These are phyloP conservation scores for Toxoplasma gondii DNA, from an alignment of 169 alveolate species.

Conservation along the genomic window DNA sequence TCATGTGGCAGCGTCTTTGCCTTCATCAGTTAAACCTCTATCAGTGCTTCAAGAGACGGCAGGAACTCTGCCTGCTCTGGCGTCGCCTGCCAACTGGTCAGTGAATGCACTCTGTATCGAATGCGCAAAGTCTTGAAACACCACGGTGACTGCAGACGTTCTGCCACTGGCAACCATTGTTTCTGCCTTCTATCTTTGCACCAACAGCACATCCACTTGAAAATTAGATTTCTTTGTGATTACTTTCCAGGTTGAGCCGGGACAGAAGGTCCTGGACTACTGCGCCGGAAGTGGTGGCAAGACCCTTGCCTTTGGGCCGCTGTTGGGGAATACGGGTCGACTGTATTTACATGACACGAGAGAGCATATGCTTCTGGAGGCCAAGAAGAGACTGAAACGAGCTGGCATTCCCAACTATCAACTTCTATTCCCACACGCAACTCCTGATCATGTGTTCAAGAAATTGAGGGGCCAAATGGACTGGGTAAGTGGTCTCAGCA, in stretches of 20 bases:
- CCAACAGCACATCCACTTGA: background rate
- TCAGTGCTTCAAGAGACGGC: too few species aligned
- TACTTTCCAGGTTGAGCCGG: constrained; percentile 87
- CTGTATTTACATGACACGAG: constrained; percentile 91
- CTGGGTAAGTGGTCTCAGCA: constrained; percentile 80
- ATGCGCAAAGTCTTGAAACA: too few species aligned
- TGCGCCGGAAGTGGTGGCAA: constrained; percentile 97
- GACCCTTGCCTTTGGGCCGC: constrained; percentile 90
- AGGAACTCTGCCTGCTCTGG: too few species aligned
- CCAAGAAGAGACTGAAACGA: constrained; percentile 87
- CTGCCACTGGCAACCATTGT: too few species aligned
- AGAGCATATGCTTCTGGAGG: constrained; percentile 80
- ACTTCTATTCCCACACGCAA: constrained; percentile 78
- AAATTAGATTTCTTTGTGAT: background rate
- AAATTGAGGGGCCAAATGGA: constrained; percentile 83
- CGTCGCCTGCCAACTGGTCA: too few species aligned
- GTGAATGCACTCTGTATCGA: too few species aligned
- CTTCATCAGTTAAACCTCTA: too few species aligned
- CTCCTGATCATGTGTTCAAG: constrained; percentile 71
- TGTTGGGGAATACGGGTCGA: constrained; percentile 89
- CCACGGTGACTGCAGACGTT: too few species aligned
- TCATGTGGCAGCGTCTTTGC: too few species aligned
- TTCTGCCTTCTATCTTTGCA: too few species aligned
- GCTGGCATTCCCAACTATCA: constrained; percentile 92
- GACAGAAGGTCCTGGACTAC: constrained; percentile 90